Conservation (phyloP, 1,284 basidiomycete species). For the Lentinus polychrous region DNA sequence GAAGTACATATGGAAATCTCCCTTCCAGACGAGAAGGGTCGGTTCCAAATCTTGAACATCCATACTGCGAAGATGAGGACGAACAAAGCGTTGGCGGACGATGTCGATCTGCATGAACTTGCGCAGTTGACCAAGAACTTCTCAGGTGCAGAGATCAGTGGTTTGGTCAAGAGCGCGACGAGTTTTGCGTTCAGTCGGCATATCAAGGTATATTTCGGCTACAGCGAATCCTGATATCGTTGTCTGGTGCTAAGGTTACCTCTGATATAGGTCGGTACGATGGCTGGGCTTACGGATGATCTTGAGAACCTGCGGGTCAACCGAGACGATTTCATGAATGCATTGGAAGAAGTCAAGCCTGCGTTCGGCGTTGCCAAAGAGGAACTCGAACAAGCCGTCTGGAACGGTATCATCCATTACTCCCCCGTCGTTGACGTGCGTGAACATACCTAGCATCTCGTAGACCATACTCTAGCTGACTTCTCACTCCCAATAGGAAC, state of each 20-base stretch:
- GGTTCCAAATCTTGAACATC: conserved; percentile 91
- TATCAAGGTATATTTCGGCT: conserved; percentile 68
- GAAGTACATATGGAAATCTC: conserved; percentile 99
- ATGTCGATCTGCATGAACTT: conserved; percentile 85
- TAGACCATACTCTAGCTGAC: conserved; percentile 10
- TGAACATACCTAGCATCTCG: conserved; percentile 15
- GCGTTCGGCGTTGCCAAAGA: conserved; percentile 98
- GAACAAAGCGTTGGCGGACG: conserved; percentile 86
- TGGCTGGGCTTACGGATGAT: conserved; percentile 95
- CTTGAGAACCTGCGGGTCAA: conserved; percentile 92
- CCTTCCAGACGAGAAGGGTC: conserved; percentile 90
- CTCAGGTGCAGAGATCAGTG: conserved; percentile 93
- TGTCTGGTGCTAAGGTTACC: neutral
- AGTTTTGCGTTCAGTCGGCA: conserved; percentile 98
- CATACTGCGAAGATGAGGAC: conserved; percentile 93
- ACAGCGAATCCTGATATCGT: neutral
- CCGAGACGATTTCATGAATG: conserved; percentile 83
- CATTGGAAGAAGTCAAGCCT: conserved; percentile 92
- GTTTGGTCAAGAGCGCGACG: conserved; percentile 96
- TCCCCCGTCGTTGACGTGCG: conserved; percentile 68
- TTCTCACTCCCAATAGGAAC: conserved; percentile 48
- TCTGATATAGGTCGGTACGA: conserved; percentile 71
- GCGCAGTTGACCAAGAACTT: conserved; percentile 93
- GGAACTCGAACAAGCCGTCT: conserved; percentile 89
- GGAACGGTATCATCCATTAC: conserved; percentile 97